Evolutionary conservation across 345 rosid species (phyloP), one percentile per base, ranked within the genome.

Genomic region (Eucalyptus albens): DNA sequence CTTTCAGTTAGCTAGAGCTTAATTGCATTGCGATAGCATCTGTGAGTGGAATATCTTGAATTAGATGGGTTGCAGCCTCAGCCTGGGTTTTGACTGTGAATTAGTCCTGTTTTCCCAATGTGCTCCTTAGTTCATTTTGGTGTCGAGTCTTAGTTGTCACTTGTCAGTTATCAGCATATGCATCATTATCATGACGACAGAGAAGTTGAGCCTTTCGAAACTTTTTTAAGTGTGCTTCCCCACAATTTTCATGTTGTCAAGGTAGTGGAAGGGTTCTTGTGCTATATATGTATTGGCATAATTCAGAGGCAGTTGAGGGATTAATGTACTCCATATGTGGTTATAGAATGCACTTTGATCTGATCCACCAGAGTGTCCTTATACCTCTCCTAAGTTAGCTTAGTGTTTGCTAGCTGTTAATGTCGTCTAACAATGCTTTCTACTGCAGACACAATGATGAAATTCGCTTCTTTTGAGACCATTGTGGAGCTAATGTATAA

Each of bases 381-480:
- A 27, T 16, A 33, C 86, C 62, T 40, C 55, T 45, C 55, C 27
- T 50, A 8, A 29, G 83, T 50, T 42, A 22, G 88, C 24, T 53
- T 49, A 16, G 69, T 42, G 87, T 59, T n/a, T 17, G 67, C 51
- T 62, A 27, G 88, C 83, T 87, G 27, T 55, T 42, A 47, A 13
- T 59, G 29, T 31, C 14, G n/a, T 33, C 40, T 19, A 33, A 31
- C 33, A 27, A 50, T 47, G 22, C 47, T 90, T 53, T 59, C 47
- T 5, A 5, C 91, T 91, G 90, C 93, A 98, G 99, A 97, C 93
- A 98, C 99, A 1, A 97, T 98, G 99, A 98, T 97, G 99, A 98
- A 98, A 92, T 98, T 98, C 92, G 99, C 99, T 89, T 97, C 99
- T 40, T 98, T 97, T 86, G 99, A 97, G 92, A 95, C 96, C 90